Percentiles rank a stretch among this genome's conserved stretches.
Evolutionary conservation across 2,329 filamentous ascomycete genomes (phyloP).

Genomic region (Cytospora schulzeri): DNA sequence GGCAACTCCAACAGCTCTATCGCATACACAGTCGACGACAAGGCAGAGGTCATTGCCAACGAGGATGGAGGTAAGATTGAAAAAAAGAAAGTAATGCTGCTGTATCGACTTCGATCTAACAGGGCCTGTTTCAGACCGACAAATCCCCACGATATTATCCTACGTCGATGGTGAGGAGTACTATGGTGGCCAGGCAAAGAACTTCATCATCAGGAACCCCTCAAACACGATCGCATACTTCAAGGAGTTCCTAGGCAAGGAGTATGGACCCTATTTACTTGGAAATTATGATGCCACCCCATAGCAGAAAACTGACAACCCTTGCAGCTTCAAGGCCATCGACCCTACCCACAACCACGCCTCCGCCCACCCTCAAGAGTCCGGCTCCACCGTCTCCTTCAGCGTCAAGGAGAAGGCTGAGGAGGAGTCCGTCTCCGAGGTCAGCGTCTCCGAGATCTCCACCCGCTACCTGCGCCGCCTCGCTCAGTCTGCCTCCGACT

Average conservation of each 20-base stretch:
- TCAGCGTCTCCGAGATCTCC: constrained; percentile 79
- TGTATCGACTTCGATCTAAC: not conserved
- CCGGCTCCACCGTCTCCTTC: constrained; percentile 74
- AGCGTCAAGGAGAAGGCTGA: constrained; percentile 74
- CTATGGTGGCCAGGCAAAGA: constrained; percentile 92
- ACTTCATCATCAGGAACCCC: constrained; percentile 87
- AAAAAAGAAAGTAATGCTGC: not conserved
- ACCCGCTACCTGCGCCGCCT: constrained; percentile 84
- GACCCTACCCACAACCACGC: constrained; percentile 94
- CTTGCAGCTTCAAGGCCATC: constrained; percentile 80
- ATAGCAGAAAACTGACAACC: constrained; percentile 28
- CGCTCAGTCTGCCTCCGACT: constrained; percentile 82
- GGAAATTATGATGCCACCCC: not conserved
- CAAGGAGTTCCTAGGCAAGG: constrained; percentile 91
- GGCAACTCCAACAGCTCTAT: constrained; percentile 99
- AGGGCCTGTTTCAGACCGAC: constrained; percentile 70
- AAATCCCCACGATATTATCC: constrained; percentile 92
- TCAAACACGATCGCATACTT: constrained; percentile 95
- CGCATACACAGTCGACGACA: constrained; percentile 89
- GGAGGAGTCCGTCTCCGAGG: constrained; percentile 63
- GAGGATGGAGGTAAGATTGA: constrained; percentile 84
- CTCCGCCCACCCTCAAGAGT: constrained; percentile 83
- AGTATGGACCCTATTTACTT: constrained; percentile 58
- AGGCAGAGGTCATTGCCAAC: constrained; percentile 97
- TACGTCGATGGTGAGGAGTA: constrained; percentile 97